phyloP scores from a whole-genome alignment of 805 yeast genomes.

The Pichia exigua region DNA sequence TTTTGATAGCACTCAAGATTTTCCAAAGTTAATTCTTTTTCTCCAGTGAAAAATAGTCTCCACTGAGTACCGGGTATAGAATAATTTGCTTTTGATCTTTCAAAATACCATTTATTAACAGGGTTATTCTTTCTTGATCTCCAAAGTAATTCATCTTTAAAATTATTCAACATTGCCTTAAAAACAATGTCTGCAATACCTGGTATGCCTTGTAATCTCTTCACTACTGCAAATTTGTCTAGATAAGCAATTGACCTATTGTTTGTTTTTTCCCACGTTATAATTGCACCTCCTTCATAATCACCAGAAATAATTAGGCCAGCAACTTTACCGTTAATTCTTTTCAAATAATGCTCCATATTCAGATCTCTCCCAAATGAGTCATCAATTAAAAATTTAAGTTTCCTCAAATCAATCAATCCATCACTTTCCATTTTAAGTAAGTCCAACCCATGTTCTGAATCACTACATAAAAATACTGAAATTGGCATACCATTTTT shows the following conservation, averaged over 20 bases:
- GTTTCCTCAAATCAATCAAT: constrained; percentile 45
- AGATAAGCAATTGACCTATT: constrained; percentile 55
- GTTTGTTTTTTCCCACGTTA: constrained; percentile 48
- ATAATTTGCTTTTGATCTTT: constrained; percentile 69
- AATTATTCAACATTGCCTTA: constrained; percentile 63
- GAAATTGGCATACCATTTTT: constrained; percentile 64
- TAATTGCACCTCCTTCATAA: constrained; percentile 90
- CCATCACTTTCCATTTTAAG: constrained; percentile 30
- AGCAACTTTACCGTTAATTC: constrained; percentile 63
- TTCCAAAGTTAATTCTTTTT: constrained; percentile 18
- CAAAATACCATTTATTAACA: constrained; percentile 97
- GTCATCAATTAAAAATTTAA: constrained; percentile 60
- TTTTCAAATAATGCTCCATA: constrained; percentile 51
- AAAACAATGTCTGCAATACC: constrained; percentile 92
- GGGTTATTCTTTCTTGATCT: constrained; percentile 82
- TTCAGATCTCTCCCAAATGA: constrained; percentile 72
- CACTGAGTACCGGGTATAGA: constrained; percentile 33
- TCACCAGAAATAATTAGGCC: constrained; percentile 83
- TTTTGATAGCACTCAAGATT: constrained; percentile 41
- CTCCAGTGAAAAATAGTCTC: constrained; percentile 38
- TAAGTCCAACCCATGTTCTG: constrained; percentile 33
- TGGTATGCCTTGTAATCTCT: constrained; percentile 78
- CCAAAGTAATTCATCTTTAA: constrained; percentile 77
- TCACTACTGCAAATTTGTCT: constrained; percentile 89
- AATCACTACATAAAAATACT: constrained; percentile 28